phyloP scores from a whole-genome alignment of 202 grass and related monocot species.

The Dendrocalamus latiflorus region DNA sequence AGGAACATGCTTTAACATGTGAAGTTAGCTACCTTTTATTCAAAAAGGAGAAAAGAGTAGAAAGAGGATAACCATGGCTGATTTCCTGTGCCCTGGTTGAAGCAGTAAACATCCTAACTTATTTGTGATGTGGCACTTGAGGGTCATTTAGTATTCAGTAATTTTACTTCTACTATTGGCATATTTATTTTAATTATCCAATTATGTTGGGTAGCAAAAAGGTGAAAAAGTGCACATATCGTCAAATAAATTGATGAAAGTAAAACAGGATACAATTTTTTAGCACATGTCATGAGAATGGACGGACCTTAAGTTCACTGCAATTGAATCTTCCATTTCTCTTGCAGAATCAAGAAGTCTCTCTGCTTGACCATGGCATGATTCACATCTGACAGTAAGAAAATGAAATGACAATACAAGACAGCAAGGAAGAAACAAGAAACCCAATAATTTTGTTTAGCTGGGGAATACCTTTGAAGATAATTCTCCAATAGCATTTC shows the following conservation, averaged over 20 bases:
- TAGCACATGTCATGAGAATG: background rate
- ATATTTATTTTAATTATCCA: background rate
- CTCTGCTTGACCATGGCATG: conserved; percentile 97
- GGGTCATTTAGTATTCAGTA: background rate
- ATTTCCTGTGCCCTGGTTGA: background rate
- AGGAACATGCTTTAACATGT: background rate
- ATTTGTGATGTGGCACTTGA: conserved; percentile 4
- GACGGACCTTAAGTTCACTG: conserved; percentile 89
- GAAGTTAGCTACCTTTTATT: background rate
- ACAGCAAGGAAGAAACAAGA: conserved; percentile 7
- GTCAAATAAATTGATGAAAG: background rate
- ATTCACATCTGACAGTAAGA: conserved; percentile 77
- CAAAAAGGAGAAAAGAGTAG: background rate
- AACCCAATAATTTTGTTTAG: background rate
- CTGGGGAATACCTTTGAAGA: conserved; percentile 68
- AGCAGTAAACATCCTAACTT: background rate
- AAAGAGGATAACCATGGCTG: background rate
- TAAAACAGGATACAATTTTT: background rate
- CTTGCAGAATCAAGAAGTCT: conserved; percentile 91
- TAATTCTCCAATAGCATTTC: conserved; percentile 99
- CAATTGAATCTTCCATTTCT: conserved; percentile 99
- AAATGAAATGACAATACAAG: conserved; percentile 6
- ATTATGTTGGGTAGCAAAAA: background rate
- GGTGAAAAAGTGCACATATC: background rate
- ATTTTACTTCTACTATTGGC: background rate